phyloP scores from a whole-genome alignment of 371 early-diverging fungal species.

The Rhizopus delemar region DNA sequence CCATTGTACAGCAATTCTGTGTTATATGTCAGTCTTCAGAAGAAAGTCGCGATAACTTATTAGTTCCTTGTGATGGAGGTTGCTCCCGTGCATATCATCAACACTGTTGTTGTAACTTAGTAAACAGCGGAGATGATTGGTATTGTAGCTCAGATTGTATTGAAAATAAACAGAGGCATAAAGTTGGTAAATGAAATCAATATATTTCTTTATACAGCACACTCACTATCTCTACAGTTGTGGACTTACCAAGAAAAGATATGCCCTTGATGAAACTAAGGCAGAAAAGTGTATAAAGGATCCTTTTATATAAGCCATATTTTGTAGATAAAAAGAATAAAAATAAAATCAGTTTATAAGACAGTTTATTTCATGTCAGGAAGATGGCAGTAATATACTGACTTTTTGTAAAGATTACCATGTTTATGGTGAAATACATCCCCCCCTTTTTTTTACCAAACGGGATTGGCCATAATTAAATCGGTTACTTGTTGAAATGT shows the following conservation, averaged over 20 bases:
- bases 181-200: no score
- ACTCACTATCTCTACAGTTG: no score
- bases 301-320: no score
- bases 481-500: constrained; percentile 42
- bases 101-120: constrained; percentile 6
- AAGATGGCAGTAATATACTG: no score
- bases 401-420: no score
- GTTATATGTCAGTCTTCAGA: constrained; percentile 32
- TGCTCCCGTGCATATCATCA: constrained; percentile 43
- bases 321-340: background rate
- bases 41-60: constrained; percentile 16
- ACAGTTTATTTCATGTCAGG: no score
- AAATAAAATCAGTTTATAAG: background rate
- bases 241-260: no score
- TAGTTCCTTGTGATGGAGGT: constrained; percentile 36
- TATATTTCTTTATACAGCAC: no score
- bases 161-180: constrained; percentile 18
- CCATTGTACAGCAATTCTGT: constrained; percentile 42
- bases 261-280: no score
- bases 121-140: background rate
- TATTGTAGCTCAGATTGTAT: constrained; percentile 27
- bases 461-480: constrained; percentile 37
- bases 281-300: no score
- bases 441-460: constrained; percentile 27
- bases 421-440: no score